Percentiles rank a stretch among this genome's conserved stretches.
Evolutionary conservation across 73 alveolate species (phyloP).

Genomic region (Tetrahymena thermophila): DNA sequence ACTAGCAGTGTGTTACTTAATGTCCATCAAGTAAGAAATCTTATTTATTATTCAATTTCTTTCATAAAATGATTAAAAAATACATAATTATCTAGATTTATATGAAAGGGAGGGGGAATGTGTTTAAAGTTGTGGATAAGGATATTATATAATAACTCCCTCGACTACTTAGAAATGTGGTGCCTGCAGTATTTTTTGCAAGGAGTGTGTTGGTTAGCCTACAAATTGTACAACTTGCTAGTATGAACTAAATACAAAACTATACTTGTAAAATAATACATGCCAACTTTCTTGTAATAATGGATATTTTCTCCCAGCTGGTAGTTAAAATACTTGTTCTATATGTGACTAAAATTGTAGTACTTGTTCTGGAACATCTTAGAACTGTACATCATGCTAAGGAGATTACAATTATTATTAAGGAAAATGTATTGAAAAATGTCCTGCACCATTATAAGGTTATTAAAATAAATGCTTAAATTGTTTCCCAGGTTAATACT

Average conservation of each 20-base stretch:
- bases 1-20: not conserved
- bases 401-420: not conserved
- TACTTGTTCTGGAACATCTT: not conserved
- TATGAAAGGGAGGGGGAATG: not conserved
- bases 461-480: not conserved
- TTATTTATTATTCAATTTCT: not conserved
- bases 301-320: not conserved
- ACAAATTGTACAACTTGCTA: not conserved
- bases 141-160: not conserved
- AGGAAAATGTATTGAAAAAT: not conserved
- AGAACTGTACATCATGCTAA: not conserved
- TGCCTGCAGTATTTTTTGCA: not conserved
- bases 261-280: not conserved
- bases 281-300: not conserved
- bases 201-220: not conserved
- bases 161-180: not conserved
- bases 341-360: not conserved
- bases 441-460: not conserved
- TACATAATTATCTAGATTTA: not conserved
- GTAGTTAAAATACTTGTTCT: not conserved
- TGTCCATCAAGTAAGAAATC: not conserved
- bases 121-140: not conserved
- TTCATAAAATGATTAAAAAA: not conserved
- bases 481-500: not conserved
- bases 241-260: not conserved